Evolutionary conservation across 192 early-diverging fungal genomes (phyloP).

Genomic region (Gaertneriomyces sp.): DNA sequence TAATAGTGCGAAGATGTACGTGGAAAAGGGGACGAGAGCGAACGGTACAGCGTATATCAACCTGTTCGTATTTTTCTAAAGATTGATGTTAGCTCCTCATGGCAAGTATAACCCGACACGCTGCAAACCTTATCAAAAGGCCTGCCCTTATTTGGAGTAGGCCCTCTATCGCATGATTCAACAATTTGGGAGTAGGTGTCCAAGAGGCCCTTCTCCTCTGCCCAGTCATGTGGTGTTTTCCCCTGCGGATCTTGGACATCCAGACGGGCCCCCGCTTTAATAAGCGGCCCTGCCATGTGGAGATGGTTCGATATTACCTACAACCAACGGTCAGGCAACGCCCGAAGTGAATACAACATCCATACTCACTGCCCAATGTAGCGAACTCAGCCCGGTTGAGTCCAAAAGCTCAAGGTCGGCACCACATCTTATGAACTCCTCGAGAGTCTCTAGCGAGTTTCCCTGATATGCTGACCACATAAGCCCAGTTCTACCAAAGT

Average conservation of each 20-base stretch:
- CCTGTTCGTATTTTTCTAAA: conserved; percentile 59
- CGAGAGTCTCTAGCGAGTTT: conserved; percentile 62
- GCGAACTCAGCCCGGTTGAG: conserved; percentile 69
- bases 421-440: conserved; percentile 65
- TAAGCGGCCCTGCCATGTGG: conserved; percentile 55
- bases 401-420: conserved; percentile 70
- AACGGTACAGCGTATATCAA: conserved; percentile 71
- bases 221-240: conserved; percentile 81
- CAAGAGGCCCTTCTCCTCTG: conserved; percentile 55
- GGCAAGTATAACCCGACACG: not conserved
- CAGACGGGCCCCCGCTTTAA: conserved; percentile 70
- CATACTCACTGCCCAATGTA: conserved; percentile 83
- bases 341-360: not conserved
- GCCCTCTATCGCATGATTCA: not conserved
- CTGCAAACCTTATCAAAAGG: conserved; percentile 22
- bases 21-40: conserved; percentile 53
- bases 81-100: not conserved
- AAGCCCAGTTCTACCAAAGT: conserved; percentile 77
- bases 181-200: conserved; percentile 34
- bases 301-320: conserved; percentile 48
- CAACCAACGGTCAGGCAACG: conserved; percentile 1
- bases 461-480: conserved; percentile 96
- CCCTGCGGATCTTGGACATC: conserved; percentile 66
- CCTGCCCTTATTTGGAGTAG: not conserved
- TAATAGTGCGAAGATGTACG: conserved; percentile 58